These are phyloP conservation scores for Escallonia herrerae DNA, from an alignment of 129 eudicot genomes.

Conservation along the genomic window DNA sequence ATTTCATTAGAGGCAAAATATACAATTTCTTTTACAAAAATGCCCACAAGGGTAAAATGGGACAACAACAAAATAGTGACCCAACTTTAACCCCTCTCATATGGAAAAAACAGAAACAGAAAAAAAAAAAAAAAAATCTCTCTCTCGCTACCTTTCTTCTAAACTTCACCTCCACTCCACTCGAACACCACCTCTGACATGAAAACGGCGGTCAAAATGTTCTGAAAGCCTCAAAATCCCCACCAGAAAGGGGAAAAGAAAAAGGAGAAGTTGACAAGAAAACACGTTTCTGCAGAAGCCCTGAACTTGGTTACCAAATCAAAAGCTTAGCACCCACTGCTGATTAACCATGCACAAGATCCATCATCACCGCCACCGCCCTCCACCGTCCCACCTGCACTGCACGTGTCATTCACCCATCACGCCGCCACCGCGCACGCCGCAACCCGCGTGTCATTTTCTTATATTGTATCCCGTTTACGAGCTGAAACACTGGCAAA, in stretches of 20 bases:
- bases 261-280: neutral
- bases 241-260: too few species aligned
- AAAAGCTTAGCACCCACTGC: neutral
- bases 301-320: neutral
- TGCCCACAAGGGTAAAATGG: neutral
- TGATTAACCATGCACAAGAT: neutral
- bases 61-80: neutral
- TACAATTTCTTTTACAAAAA: too few species aligned
- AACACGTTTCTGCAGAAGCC: neutral
- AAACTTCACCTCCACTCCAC: neutral
- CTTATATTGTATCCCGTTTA: neutral
- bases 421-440: constrained; percentile 6
- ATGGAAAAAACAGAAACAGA: too few species aligned
- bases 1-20: too few species aligned
- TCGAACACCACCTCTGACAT: too few species aligned
- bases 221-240: too few species aligned
- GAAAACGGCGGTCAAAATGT: too few species aligned
- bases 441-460: constrained; percentile 9
- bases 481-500: neutral
- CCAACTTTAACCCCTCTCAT: neutral
- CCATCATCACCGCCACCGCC: neutral
- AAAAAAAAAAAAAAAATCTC: too few species aligned
- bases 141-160: too few species aligned
- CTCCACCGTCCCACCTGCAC: neutral
- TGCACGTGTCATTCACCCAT: constrained; percentile 12